Evolutionary conservation across 208 protist genomes (phyloP), one percentile per base, ranked within the genome.

Genomic region (Trypanosoma platydactyli): DNA sequence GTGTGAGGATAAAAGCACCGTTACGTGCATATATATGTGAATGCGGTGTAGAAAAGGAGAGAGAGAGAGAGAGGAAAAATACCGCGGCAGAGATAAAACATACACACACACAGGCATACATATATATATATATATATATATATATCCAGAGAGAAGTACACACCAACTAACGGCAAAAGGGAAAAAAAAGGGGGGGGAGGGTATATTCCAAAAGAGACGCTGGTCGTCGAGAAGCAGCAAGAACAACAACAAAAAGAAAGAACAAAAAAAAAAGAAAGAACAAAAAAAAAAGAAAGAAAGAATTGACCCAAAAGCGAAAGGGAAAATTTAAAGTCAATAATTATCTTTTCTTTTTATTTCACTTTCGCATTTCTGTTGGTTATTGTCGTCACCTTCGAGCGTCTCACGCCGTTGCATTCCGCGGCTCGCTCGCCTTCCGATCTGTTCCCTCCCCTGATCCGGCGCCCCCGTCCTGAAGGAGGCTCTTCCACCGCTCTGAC

Each of bases 401-500:
- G 33, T 38, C 33, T 38, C 33, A 38, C 4, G 40, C 62, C 45
- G 33, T 18, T 35, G 29, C 33, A 38, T 38, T 0, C 24, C 0
- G 29, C 13, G 29, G 15, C n/a, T 46, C 57, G 6, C 40, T 33
- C 42, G 48, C 13, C 42, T 53, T 41, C 30, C 57, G 27, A 54
- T 52, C 55, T 61, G 80, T 56, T 29, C 61, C 64, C 41, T 72
- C 63, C 59, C 59, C 42, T 41, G 79, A 48, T 20, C 49, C 62
- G 15, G 50, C 52, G 24, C 4, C 48, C 40, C 66, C 65, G 13
- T 71, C 77, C 52, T 64, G 35, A 6, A 93, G 30, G 11, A 91
- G 48, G 20, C 65, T 49, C 33, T 79, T 73, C 88, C 91, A 96
- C 50, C 81, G 77, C n/a, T 71, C 64, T 50, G 65, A 59, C 53